Evolutionary conservation across 768 basidiomycete species (phyloP), one percentile per base, ranked within the genome.

Genomic region (Lactifluus echinatus): DNA sequence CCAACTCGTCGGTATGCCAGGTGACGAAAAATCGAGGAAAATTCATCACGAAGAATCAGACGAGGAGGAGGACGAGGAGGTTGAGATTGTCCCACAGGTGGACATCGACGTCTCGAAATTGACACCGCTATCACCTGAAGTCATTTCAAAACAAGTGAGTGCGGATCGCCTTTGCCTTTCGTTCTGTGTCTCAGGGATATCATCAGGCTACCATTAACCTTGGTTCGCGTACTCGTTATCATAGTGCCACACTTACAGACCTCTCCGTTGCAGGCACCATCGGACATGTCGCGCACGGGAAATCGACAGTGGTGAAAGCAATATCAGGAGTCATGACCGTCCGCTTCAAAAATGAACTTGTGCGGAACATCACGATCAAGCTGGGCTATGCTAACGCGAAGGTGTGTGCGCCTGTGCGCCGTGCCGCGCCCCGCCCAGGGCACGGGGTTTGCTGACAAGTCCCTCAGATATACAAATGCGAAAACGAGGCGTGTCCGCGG

Each of bases 311-410:
- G 55, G 95, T 98, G 57, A 94, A 97, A 75, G 96, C 96, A 29
- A 98, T 99, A 69, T 97, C 95, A 10, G 94, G 96, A 7, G 95
- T 97, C 17, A 88, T 89, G 83, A 98, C 96, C 17, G 96, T 98
- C 46, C 82, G 95, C 65, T 98, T 99, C 74, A 99, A 99, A 79
- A 98, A 97, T 72, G 96, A 99, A 73, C 83, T 98, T 55, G 96
- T 98, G 59, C 79, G 95, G 61, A 99, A 99, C 74, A 99, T 98
- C 66, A 99, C 95, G 21, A 99, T 99, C 76, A 97, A 99, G 76
- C 81, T 99, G 46, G 96, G 96, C 59, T 99, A 98, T 69, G 96
- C 96, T 45, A 99, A 99, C 66, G 96, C 96, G 42, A 99, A 98
- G 75, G 93, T 94, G 63, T 64, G 83, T 72, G 19, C 2, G n/a